Evolutionary conservation across 306 rosid genomes (phyloP).

Genomic region (Oxytropis ochrocephala): DNA sequence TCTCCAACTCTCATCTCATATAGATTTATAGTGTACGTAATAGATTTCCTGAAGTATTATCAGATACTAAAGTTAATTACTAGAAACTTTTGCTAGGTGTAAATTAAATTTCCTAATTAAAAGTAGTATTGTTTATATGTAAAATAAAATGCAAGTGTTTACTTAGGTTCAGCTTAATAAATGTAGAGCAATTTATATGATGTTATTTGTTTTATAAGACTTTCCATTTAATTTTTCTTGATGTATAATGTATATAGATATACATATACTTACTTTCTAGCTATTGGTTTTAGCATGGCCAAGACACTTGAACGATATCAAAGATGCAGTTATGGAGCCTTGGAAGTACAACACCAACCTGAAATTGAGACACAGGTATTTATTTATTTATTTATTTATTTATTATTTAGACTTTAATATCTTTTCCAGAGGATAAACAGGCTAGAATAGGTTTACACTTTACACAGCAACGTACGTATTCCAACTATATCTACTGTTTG

Average conservation of each 20-base stretch:
- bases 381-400: background rate
- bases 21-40: no score
- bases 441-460: background rate
- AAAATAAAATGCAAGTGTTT: background rate
- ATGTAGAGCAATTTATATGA: background rate
- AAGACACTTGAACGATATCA: slow-evolving; percentile 63
- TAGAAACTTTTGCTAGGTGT: no score
- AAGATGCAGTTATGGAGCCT: slow-evolving; percentile 52
- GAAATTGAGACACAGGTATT: slow-evolving; percentile 57
- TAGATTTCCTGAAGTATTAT: no score
- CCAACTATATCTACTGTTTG: background rate
- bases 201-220: background rate
- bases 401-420: background rate
- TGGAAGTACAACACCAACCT: slow-evolving; percentile 41
- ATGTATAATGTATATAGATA: background rate
- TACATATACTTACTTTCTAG: background rate
- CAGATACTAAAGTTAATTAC: no score
- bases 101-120: background rate
- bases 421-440: background rate
- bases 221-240: background rate
- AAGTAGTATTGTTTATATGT: background rate
- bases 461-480: background rate
- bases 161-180: background rate
- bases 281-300: slow-evolving; percentile 44
- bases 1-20: no score